These are phyloP conservation scores for Hypoxylon subgilvum DNA, from an alignment of 495 filamentous ascomycete genomes.

Conservation along the genomic window DNA sequence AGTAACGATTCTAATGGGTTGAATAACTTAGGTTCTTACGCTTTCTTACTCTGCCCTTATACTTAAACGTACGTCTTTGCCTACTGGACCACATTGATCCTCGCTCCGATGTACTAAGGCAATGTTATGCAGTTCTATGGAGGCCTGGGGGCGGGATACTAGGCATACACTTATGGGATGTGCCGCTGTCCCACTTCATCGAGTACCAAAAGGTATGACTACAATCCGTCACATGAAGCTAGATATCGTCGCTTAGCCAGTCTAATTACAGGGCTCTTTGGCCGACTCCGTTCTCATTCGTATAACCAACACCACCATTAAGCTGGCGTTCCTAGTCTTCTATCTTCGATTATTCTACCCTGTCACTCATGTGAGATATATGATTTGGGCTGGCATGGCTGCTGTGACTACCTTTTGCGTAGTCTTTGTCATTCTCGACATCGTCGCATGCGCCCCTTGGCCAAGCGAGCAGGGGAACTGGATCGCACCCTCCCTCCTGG, in stretches of 20 bases:
- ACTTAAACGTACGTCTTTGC: conserved; percentile 18
- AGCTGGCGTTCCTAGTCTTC: conserved; percentile 24
- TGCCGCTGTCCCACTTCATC: conserved; percentile 17
- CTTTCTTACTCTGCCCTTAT: conserved; percentile 21
- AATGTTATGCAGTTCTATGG: conserved; percentile 6
- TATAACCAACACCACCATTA: conserved; percentile 21
- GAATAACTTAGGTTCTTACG: conserved; percentile 13
- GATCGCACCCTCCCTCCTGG: conserved; percentile 8
- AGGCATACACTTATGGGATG: conserved; percentile 27
- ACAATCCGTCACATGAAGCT: not conserved
- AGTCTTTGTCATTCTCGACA: conserved; percentile 10
- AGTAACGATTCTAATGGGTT: not conserved
- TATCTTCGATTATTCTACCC: conserved; percentile 23
- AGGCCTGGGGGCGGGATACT: conserved; percentile 16
- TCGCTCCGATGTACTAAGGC: not conserved
- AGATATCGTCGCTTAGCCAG: not conserved
- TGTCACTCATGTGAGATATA: conserved; percentile 11
- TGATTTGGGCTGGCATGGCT: conserved; percentile 25
- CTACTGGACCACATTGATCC: too few relatives aligned
- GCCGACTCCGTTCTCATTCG: conserved; percentile 18
- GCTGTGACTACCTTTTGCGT: conserved; percentile 13
- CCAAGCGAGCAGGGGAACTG: conserved; percentile 44
- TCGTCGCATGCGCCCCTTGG: conserved; percentile 40
- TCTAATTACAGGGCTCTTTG: conserved; percentile 1
- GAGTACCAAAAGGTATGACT: conserved; percentile 13